A percentile compares a stretch with the other conserved stretches of the same genome.
Conservation (phyloP, 2,329 filamentous ascomycete species). For the Teratosphaeria zuluensis region DNA sequence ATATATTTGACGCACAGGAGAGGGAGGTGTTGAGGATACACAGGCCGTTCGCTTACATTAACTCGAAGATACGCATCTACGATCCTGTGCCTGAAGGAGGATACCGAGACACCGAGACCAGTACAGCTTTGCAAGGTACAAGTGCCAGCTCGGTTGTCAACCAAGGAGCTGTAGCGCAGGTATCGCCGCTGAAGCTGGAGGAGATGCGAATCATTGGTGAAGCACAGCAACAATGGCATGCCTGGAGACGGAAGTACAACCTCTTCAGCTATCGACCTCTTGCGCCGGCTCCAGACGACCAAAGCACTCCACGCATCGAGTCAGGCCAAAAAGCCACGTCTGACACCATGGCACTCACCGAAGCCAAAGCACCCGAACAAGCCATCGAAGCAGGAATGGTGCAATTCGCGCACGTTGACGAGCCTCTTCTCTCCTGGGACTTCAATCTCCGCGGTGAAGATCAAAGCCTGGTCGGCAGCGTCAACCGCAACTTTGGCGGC, state of each 20-base stretch:
- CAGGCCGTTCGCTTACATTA: slow-evolving; percentile 55
- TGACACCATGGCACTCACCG: slow-evolving; percentile 39
- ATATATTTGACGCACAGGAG: slow-evolving; percentile 53
- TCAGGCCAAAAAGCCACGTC: slow-evolving; percentile 29
- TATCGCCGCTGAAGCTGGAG: slow-evolving; percentile 44
- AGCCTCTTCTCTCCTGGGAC: slow-evolving; percentile 56
- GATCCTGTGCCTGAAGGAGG: slow-evolving; percentile 38
- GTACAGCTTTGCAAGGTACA: slow-evolving; percentile 36
- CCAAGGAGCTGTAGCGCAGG: slow-evolving; percentile 36
- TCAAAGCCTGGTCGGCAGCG: slow-evolving; percentile 45
- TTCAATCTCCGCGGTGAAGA: slow-evolving; percentile 48
- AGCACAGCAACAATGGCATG: slow-evolving; percentile 55
- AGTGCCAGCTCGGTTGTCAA: slow-evolving; percentile 33
- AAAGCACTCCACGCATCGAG: slow-evolving; percentile 24
- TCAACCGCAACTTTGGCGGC: slow-evolving; percentile 54
- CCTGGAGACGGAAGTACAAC: slow-evolving; percentile 53
- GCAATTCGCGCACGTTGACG: slow-evolving; percentile 54
- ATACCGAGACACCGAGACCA: slow-evolving; percentile 20
- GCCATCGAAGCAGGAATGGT: slow-evolving; percentile 38
- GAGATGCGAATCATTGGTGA: slow-evolving; percentile 56
- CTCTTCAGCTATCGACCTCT: slow-evolving; percentile 48
- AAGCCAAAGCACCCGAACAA: slow-evolving; percentile 32
- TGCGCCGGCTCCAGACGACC: slow-evolving; percentile 25
- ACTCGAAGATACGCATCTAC: slow-evolving; percentile 48
- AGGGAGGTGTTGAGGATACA: slow-evolving; percentile 54